These are phyloP conservation scores for Quercus agrifolia DNA, from an alignment of 306 rosid genomes.

Conservation along the genomic window DNA sequence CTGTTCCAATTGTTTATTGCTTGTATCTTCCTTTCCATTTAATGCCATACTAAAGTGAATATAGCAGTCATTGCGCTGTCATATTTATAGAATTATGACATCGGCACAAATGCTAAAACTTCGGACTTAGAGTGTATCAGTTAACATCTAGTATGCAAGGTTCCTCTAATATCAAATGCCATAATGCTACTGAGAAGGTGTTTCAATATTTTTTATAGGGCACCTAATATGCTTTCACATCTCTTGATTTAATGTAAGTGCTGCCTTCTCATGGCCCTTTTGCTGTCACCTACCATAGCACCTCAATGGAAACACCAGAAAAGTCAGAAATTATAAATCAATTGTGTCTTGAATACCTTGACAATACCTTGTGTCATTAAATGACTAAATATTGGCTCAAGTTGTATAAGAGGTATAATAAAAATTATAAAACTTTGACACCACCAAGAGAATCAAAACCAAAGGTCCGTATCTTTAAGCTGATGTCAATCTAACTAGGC, in stretches of 20 bases:
- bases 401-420: too few relatives aligned
- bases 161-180: background rate
- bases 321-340: too few relatives aligned
- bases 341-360: too few relatives aligned
- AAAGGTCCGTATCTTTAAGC: too few relatives aligned
- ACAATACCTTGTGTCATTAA: too few relatives aligned
- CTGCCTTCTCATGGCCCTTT: background rate
- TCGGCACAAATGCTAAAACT: background rate
- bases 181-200: background rate
- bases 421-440: too few relatives aligned
- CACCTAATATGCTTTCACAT: background rate
- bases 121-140: background rate
- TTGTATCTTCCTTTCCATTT: background rate
- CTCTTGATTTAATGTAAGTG: background rate
- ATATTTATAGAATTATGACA: background rate
- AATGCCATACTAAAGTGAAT: background rate
- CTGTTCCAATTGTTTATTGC: background rate
- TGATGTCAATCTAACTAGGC: too few relatives aligned
- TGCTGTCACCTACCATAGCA: background rate
- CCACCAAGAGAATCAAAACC: too few relatives aligned
- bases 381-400: too few relatives aligned
- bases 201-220: background rate
- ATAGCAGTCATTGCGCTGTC: background rate
- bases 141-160: background rate
- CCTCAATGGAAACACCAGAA: too few relatives aligned